Percentiles rank a stretch among this genome's conserved stretches.
phyloP scores from a whole-genome alignment of 768 basidiomycete species.

The Lactifluus rugatus region DNA sequence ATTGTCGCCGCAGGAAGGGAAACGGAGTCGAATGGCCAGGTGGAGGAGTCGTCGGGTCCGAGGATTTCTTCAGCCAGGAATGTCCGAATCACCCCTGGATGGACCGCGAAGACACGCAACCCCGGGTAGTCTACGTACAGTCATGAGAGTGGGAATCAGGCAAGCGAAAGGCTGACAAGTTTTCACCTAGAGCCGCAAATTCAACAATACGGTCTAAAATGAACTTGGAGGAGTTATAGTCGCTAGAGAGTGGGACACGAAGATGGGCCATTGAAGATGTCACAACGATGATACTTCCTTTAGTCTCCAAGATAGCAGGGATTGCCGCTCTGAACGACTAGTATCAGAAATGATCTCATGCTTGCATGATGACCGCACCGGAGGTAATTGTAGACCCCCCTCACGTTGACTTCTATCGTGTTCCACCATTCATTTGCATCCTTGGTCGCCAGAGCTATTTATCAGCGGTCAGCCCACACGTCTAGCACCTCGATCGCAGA shows the following conservation, averaged over 20 bases:
- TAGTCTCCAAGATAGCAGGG: neutral
- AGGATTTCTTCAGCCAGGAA: neutral
- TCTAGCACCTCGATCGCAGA: neutral
- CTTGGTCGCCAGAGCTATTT: neutral
- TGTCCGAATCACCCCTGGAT: conserved; percentile 3
- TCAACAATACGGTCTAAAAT: conserved; percentile 4
- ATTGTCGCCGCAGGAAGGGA: conserved; percentile 1
- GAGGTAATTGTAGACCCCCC: conserved; percentile 8
- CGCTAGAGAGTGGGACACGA: neutral
- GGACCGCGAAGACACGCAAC: neutral
- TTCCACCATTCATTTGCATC: conserved; percentile 9
- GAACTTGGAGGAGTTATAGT: conserved; percentile 1
- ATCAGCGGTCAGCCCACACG: neutral
- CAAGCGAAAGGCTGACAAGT: neutral
- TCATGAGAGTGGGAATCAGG: no score
- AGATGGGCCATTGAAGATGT: neutral
- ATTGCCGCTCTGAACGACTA: neutral
- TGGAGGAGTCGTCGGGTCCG: neutral
- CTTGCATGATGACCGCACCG: neutral
- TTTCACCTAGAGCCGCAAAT: conserved; percentile 1
- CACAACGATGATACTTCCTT: conserved; percentile 3
- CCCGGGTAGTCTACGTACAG: conserved; percentile 1
- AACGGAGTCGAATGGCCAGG: neutral
- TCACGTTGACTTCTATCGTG: conserved; percentile 3
- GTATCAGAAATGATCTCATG: neutral